Base-by-base conservation (phyloP, 202 grass and related monocot species). In the Zizania palustris region DNA sequence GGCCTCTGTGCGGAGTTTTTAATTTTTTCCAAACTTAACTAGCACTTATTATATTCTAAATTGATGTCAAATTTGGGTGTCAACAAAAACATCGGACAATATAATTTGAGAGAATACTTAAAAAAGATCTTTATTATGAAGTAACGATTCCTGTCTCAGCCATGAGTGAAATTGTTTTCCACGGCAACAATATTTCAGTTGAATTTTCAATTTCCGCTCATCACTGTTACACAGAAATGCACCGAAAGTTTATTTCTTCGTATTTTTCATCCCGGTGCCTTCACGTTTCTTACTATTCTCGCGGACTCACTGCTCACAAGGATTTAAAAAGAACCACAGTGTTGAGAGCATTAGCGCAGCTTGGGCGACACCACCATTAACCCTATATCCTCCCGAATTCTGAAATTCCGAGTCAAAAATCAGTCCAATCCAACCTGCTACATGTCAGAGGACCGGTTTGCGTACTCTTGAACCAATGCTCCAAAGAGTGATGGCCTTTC, bases 401-500 rank as follows among this genome's bases (percentile, higher is more conserved):
- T 28, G 49, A 60, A 77, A 33, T 61, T 22, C 40, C 28, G 49
- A 66, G 60, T 43, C 51, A 75, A 76, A 88, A 84, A 53, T 76
- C 51, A 65, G 48, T 9, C 20, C 67, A 60, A 60, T 65, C 69
- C 35, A 12, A 42, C 28, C 13, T 21, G 35, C 62, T 93, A 99
- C 48, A 99, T 20, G 51, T 95, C 92, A 9, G 85, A 89, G 1
- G 96, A 99, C 35, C 96, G 87, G 71, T 92, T 85, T 12, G 96
- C 96, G 5, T 99, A 99, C 75, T 99, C 96, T 84, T 99, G 92
- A 65, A 99, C 96, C 71, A 99, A 70, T 45, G 91, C 91, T 3
- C 91, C 96, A 14, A 99, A 99, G 39, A 99, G 83, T 3, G 96
- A 99, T 35, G 85, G 89, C 19, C 85, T 91, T 58, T 99, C 91